Percentiles rank a stretch among this genome's conserved stretches.
Evolutionary conservation across 345 rosid genomes (phyloP).

Genomic region (Ricinus communis): DNA sequence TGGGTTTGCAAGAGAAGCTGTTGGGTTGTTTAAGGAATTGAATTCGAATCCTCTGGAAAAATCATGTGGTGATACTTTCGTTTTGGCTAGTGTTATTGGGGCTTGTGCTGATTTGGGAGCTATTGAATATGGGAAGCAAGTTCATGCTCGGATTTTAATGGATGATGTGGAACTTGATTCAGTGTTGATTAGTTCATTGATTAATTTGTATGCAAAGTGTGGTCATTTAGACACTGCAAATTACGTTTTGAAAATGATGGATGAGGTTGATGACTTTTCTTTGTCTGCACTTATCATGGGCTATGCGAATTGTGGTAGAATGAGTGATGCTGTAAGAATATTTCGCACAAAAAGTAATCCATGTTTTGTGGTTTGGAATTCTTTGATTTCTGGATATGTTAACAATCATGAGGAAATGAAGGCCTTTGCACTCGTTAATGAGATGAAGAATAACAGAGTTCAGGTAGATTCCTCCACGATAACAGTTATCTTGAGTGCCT

Average conservation of each 20-base stretch:
- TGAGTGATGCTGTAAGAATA: constrained; percentile 52
- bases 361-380: constrained; percentile 67
- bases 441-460: constrained; percentile 52
- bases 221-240: constrained; percentile 62
- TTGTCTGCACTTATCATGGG: constrained; percentile 78
- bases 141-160: constrained; percentile 59
- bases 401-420: constrained; percentile 49
- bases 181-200: constrained; percentile 55
- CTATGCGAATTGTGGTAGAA: constrained; percentile 58
- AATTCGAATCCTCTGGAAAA: constrained; percentile 33
- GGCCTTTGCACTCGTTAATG: constrained; percentile 52
- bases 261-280: constrained; percentile 64
- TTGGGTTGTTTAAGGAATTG: constrained; percentile 53
- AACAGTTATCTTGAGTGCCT: constrained; percentile 52
- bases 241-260: constrained; percentile 41
- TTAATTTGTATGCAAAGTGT: constrained; percentile 68
- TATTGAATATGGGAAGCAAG: constrained; percentile 61
- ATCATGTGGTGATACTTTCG: constrained; percentile 44
- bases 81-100: constrained; percentile 59
- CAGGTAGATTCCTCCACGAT: constrained; percentile 53
- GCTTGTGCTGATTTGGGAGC: constrained; percentile 62
- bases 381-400: constrained; percentile 73
- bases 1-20: constrained; percentile 52
- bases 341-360: constrained; percentile 41
- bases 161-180: constrained; percentile 47